Conservation (phyloP, 441 rosid species). For the Flueggea neowawraea region DNA sequence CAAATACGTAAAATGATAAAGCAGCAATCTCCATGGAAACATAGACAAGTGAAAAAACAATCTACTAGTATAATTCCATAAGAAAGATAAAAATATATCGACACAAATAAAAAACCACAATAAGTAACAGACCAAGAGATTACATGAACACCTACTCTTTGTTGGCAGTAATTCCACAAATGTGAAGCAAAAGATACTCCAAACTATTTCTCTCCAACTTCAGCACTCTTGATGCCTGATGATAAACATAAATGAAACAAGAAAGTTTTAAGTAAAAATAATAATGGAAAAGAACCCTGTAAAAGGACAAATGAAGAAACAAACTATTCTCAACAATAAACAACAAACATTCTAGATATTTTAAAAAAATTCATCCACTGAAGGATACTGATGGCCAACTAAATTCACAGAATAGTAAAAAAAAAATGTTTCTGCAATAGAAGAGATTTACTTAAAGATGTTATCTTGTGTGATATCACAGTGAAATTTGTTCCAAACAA, state of each 20-base stretch:
- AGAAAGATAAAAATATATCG: neutral
- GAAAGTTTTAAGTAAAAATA: neutral
- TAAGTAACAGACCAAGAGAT: slow-evolving; percentile 2
- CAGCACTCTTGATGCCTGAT: slow-evolving; percentile 87
- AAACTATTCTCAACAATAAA: neutral
- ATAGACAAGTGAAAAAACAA: neutral
- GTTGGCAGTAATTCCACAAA: slow-evolving; percentile 83
- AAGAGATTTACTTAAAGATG: neutral
- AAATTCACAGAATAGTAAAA: neutral
- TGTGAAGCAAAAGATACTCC: slow-evolving; percentile 76
- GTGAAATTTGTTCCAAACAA: neutral
- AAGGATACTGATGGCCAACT: neutral
- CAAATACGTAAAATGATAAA: slow-evolving; percentile 13
- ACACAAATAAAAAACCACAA: neutral
- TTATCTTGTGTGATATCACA: no score
- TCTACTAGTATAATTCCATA: neutral
- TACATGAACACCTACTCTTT: slow-evolving; percentile 60
- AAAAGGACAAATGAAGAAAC: neutral
- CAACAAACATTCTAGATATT: neutral
- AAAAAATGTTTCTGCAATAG: neutral
- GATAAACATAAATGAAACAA: slow-evolving; percentile 5
- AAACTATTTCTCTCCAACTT: slow-evolving; percentile 90
- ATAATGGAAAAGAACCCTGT: no score
- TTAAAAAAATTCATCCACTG: neutral
- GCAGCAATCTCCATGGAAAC: neutral